These are phyloP conservation scores for Fusarium sp. DNA, from an alignment of 2,329 filamentous ascomycete genomes.

Conservation along the genomic window DNA sequence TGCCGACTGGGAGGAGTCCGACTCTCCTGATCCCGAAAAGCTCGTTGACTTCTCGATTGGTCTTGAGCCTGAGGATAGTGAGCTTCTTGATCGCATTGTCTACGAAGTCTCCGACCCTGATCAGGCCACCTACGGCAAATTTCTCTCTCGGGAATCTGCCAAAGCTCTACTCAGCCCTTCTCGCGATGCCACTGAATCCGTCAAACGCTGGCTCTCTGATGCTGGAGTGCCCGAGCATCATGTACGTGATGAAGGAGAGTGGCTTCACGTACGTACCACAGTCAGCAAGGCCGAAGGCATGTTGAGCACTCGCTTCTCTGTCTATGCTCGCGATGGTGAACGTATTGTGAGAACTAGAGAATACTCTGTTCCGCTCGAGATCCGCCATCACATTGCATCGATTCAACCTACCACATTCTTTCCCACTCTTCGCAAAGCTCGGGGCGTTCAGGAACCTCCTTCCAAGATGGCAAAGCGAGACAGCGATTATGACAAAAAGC, in stretches of 20 bases:
- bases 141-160: conserved; percentile 63
- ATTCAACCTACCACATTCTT: conserved; percentile 63
- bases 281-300: conserved; percentile 58
- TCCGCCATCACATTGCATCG: conserved; percentile 54
- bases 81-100: conserved; percentile 58
- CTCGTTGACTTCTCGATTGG: conserved; percentile 50
- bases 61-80: conserved; percentile 43
- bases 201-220: conserved; percentile 60
- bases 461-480: neutral
- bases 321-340: conserved; percentile 54
- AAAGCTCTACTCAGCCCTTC: conserved; percentile 62
- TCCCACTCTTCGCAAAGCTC: neutral
- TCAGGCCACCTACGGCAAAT: conserved; percentile 61
- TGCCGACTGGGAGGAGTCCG: conserved; percentile 42
- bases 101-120: conserved; percentile 63
- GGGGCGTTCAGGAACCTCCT: neutral
- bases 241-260: conserved; percentile 53
- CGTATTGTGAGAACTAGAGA: conserved; percentile 56
- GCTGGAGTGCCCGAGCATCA: conserved; percentile 54
- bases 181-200: conserved; percentile 53
- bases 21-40: conserved; percentile 30
- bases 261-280: conserved; percentile 59
- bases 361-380: conserved; percentile 55
- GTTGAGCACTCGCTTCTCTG: conserved; percentile 60
- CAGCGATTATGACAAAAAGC: neutral